phyloP scores from a whole-genome alignment of 192 early-diverging fungal genomes.

The Gamsiella multidivaricata region DNA sequence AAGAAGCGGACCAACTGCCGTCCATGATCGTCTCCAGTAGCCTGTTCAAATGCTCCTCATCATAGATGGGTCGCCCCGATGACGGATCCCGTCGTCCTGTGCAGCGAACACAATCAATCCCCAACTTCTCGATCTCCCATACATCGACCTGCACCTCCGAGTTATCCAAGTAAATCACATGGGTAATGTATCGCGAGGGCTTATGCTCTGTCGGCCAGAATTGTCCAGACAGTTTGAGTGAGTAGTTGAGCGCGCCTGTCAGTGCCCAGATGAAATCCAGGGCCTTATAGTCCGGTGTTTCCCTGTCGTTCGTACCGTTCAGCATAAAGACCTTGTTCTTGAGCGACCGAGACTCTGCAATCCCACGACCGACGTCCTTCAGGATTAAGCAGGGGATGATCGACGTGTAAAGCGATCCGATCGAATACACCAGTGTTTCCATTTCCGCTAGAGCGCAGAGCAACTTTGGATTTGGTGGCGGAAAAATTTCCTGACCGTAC shows the following conservation, averaged over 20 bases:
- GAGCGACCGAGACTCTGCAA: conserved; percentile 62
- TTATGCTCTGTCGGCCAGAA: conserved; percentile 48
- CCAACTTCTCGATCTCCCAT: conserved; percentile 54
- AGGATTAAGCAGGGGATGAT: conserved; percentile 79
- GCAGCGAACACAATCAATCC: conserved; percentile 58
- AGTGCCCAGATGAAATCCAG: conserved; percentile 78
- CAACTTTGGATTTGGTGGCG: conserved; percentile 71
- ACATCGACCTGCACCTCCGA: conserved; percentile 62
- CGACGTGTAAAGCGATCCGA: conserved; percentile 81
- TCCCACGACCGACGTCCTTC: conserved; percentile 70
- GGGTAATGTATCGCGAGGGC: conserved; percentile 59
- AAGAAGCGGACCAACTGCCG: no score
- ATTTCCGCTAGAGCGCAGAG: conserved; percentile 60
- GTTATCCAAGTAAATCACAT: conserved; percentile 64
- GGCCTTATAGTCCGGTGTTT: conserved; percentile 75
- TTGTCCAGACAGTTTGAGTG: conserved; percentile 44
- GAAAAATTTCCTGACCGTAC: conserved; percentile 76
- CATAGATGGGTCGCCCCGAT: conserved; percentile 47
- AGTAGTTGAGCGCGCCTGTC: conserved; percentile 71
- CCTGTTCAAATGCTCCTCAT: conserved; percentile 30
- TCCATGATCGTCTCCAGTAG: conserved; percentile 42
- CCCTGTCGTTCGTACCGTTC: conserved; percentile 76
- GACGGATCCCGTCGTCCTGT: conserved; percentile 22
- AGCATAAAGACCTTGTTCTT: conserved; percentile 75
- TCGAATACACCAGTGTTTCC: conserved; percentile 72